Percentiles rank a stretch among this genome's conserved stretches.
Evolutionary conservation across 192 early-diverging fungal genomes (phyloP).

Genomic region (Kappamyces sp.): DNA sequence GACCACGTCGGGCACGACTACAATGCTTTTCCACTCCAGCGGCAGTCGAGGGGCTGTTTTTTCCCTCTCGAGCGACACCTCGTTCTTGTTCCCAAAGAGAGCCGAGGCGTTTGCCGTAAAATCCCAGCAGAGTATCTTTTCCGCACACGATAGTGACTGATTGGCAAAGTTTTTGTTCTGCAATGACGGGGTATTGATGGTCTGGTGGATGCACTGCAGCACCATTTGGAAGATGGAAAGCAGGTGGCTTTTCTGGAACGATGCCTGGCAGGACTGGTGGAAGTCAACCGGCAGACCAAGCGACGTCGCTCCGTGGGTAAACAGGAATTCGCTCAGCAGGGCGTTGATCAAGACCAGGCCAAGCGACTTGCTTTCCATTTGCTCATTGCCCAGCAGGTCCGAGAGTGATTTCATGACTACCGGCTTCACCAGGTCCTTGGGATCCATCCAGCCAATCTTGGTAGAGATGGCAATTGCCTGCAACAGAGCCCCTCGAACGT

Average conservation of each 20-base stretch:
- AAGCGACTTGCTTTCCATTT: constrained; percentile 33
- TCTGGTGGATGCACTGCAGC: constrained; percentile 41
- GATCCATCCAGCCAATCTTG: constrained; percentile 58
- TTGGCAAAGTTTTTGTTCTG: constrained; percentile 24
- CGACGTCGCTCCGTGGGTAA: constrained; percentile 39
- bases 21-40: constrained; percentile 41
- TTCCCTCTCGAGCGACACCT: constrained; percentile 27
- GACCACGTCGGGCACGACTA: constrained; percentile 53
- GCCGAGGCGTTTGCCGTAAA: constrained; percentile 36
- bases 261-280: constrained; percentile 54
- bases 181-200: constrained; percentile 19
- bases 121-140: constrained; percentile 53
- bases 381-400: constrained; percentile 15
- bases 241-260: constrained; percentile 47
- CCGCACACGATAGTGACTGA: constrained; percentile 25
- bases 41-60: constrained; percentile 31
- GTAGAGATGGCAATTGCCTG: constrained; percentile 55
- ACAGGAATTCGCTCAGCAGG: constrained; percentile 61
- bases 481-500: constrained; percentile 49
- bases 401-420: constrained; percentile 33
- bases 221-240: constrained; percentile 46
- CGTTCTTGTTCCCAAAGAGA: constrained; percentile 19
- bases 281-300: constrained; percentile 64
- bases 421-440: constrained; percentile 47
- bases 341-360: constrained; percentile 48